Percentiles rank a stretch among this genome's conserved stretches.
These are phyloP conservation scores for Ilex asprella DNA, from an alignment of 257 asterid genomes.

Conservation along the genomic window DNA sequence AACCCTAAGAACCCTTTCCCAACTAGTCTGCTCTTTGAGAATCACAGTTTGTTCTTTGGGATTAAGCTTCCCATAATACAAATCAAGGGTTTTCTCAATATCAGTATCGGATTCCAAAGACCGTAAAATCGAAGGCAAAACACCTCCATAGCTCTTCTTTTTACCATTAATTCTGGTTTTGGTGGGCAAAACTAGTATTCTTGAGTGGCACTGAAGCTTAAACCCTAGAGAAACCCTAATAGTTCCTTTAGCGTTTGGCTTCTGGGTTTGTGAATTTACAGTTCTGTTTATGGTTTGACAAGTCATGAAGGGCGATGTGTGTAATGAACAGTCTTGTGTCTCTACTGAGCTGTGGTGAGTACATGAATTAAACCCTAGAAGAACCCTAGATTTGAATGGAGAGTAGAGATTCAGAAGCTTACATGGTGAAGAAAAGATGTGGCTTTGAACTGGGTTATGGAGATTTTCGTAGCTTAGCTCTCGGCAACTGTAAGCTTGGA, in stretches of 20 bases:
- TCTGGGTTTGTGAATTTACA: conserved; percentile 23
- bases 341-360: conserved; percentile 6
- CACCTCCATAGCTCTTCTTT: conserved; percentile 56
- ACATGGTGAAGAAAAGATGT: conserved; percentile 29
- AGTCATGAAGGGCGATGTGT: background rate
- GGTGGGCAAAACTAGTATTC: conserved; percentile 31
- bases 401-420: conserved; percentile 43
- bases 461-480: conserved; percentile 13
- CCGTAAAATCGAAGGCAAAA: conserved; percentile 55
- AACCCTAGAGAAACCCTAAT: conserved; percentile 38
- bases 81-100: conserved; percentile 53
- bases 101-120: conserved; percentile 54
- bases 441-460: conserved; percentile 14
- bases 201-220: conserved; percentile 43
- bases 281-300: conserved; percentile 11
- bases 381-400: conserved; percentile 28
- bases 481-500: conserved; percentile 21
- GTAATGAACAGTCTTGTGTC: conserved; percentile 1
- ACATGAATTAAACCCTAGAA: conserved; percentile 33
- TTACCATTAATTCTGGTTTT: conserved; percentile 36
- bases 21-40: conserved; percentile 76
- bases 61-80: conserved; percentile 52
- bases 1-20: conserved; percentile 72
- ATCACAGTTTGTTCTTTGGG: conserved; percentile 84
- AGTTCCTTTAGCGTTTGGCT: conserved; percentile 19